phyloP scores from a whole-genome alignment of 23 red algal genomes.

The Pyropia yezoensis region DNA sequence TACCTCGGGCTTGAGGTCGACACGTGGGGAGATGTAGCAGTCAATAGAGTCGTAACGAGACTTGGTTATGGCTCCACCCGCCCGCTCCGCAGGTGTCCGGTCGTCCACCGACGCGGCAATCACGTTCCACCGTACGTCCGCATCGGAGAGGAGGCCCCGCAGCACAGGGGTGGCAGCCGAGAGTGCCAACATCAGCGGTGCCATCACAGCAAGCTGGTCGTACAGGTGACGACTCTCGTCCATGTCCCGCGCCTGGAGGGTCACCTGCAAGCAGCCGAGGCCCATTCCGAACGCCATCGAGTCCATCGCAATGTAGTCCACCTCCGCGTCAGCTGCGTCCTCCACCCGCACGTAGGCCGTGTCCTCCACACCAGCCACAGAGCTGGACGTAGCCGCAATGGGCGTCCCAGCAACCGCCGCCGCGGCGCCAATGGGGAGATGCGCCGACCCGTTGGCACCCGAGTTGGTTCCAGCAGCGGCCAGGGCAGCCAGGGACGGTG shows the following conservation, averaged over 20 bases:
- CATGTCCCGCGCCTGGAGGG: conserved; percentile 78
- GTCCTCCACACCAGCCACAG: conserved; percentile 3
- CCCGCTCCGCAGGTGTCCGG: conserved; percentile 55
- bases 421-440: background rate
- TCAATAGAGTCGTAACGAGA: conserved; percentile 90
- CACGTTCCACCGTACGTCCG: conserved; percentile 87
- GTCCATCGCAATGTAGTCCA: conserved; percentile 80
- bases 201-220: conserved; percentile 96
- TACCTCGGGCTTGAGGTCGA: conserved; percentile 39
- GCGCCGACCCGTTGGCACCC: background rate
- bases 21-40: conserved; percentile 63
- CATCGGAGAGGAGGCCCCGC: conserved; percentile 72
- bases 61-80: conserved; percentile 40
- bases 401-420: background rate
- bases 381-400: background rate
- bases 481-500: background rate
- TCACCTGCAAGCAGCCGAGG: conserved; percentile 84
- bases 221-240: conserved; percentile 87
- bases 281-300: conserved; percentile 98
- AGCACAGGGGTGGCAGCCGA: conserved; percentile 81
- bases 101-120: conserved; percentile 88
- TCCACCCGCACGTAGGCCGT: conserved; percentile 15
- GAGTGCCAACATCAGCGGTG: conserved; percentile 93
- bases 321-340: conserved; percentile 11
- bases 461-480: too few relatives aligned